Conservation (phyloP, 306 rosid genomes). For the Inga oerstediana region DNA sequence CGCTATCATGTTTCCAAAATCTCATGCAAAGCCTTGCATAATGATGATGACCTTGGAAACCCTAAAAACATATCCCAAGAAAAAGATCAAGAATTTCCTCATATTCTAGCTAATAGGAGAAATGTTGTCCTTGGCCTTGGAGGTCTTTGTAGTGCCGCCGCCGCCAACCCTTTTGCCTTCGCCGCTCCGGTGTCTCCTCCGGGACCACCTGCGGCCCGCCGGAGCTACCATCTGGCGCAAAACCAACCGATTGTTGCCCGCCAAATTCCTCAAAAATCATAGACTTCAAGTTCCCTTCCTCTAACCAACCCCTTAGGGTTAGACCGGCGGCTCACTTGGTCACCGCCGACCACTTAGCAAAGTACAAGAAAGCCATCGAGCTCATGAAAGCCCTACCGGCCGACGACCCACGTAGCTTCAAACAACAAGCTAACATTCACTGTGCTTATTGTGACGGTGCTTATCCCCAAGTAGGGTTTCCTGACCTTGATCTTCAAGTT, state of each 20-base stretch:
- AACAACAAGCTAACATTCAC: slow-evolving; percentile 70
- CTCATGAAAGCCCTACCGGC: slow-evolving; percentile 71
- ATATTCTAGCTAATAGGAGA: slow-evolving; percentile 46
- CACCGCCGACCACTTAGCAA: slow-evolving; percentile 42
- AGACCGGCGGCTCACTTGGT: slow-evolving; percentile 71
- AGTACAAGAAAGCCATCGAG: slow-evolving; percentile 57
- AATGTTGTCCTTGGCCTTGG: slow-evolving; percentile 67
- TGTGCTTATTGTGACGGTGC: slow-evolving; percentile 93
- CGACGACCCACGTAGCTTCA: slow-evolving; percentile 71
- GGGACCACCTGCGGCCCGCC: slow-evolving; percentile 52
- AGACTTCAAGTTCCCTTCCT: slow-evolving; percentile 47
- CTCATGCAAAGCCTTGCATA: slow-evolving; percentile 35
- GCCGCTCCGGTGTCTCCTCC: slow-evolving; percentile 66
- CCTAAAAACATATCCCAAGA: background rate
- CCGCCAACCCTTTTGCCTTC: slow-evolving; percentile 46
- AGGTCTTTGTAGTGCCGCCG: slow-evolving; percentile 59
- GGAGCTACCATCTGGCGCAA: slow-evolving; percentile 45
- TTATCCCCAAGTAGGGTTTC: slow-evolving; percentile 65
- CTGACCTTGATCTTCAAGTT: slow-evolving; percentile 68
- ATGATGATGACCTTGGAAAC: slow-evolving; percentile 21
- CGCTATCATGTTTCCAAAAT: slow-evolving; percentile 7
- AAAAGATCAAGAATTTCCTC: slow-evolving; percentile 10
- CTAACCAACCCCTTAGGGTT: slow-evolving; percentile 31
- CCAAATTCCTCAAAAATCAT: slow-evolving; percentile 46
- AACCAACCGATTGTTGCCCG: slow-evolving; percentile 68